Evolutionary conservation across 495 filamentous ascomycete species (phyloP).

Genomic region (Delitschia confertaspora): DNA sequence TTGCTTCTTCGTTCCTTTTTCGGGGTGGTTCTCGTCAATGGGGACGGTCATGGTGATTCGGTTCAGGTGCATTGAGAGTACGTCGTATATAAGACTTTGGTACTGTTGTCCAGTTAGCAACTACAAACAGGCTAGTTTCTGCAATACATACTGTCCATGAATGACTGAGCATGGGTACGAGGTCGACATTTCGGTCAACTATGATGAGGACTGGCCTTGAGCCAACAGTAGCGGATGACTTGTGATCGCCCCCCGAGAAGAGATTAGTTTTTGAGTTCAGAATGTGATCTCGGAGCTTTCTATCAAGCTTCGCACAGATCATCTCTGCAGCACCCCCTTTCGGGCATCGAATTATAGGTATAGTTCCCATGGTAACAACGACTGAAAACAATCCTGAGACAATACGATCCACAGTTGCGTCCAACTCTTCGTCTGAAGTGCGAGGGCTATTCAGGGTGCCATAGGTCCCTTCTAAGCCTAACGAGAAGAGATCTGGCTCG

Average conservation of each 20-base stretch:
- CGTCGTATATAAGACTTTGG: conserved; percentile 90
- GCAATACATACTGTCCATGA: conserved; percentile 70
- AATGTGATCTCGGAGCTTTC: conserved; percentile 92
- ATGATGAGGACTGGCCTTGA: conserved; percentile 79
- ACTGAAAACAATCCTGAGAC: conserved; percentile 95
- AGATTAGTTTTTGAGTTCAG: conserved; percentile 96
- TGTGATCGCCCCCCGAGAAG: conserved; percentile 53
- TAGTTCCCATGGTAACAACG: conserved; percentile 88
- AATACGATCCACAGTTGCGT: conserved; percentile 75
- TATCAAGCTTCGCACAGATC: conserved; percentile 86
- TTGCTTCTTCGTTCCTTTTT: conserved; percentile 65
- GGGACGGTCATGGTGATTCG: conserved; percentile 87
- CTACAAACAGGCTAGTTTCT: background rate
- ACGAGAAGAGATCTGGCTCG: conserved; percentile 90
- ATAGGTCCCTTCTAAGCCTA: conserved; percentile 84
- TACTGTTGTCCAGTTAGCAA: conserved; percentile 41
- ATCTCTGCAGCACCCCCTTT: conserved; percentile 89
- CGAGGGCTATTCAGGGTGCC: conserved; percentile 89
- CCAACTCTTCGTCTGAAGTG: conserved; percentile 82
- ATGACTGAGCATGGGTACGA: conserved; percentile 97
- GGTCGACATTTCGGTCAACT: conserved; percentile 82
- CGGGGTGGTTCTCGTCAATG: conserved; percentile 63
- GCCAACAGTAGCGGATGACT: conserved; percentile 42
- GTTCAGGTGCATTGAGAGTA: conserved; percentile 88
- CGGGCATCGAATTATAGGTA: conserved; percentile 88